Conservation (phyloP, 352 stramenopile species). For the Plasmopara viticola region DNA sequence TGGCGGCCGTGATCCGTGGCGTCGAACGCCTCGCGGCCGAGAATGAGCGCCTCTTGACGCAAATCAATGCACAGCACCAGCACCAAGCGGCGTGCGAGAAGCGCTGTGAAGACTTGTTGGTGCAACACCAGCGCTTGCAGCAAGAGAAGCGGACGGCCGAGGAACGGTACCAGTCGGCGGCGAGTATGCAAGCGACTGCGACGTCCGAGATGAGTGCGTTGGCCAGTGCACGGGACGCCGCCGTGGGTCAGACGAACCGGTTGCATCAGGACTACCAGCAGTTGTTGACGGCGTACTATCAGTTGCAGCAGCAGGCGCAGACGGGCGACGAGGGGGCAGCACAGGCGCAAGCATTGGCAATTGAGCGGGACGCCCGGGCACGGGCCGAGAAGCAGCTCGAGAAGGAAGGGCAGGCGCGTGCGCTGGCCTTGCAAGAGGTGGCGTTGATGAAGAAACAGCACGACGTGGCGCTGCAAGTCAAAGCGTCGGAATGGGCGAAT, state of each 20-base stretch:
- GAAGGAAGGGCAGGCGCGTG: slow-evolving; percentile 49
- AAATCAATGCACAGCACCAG: slow-evolving; percentile 77
- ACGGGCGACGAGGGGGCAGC: slow-evolving; percentile 43
- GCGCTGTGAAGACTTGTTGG: slow-evolving; percentile 58
- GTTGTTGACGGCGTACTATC: slow-evolving; percentile 62
- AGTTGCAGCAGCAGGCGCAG: slow-evolving; percentile 46
- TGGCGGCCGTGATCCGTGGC: slow-evolving; percentile 52
- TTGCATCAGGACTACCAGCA: slow-evolving; percentile 74
- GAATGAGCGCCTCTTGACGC: slow-evolving; percentile 65
- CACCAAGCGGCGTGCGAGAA: slow-evolving; percentile 67
- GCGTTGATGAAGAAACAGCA: slow-evolving; percentile 65
- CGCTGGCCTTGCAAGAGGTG: slow-evolving; percentile 66
- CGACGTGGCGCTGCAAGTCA: slow-evolving; percentile 53
- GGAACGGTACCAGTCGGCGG: slow-evolving; percentile 54
- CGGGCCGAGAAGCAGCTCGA: slow-evolving; percentile 55
- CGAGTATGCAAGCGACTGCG: slow-evolving; percentile 46
- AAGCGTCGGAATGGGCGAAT: slow-evolving; percentile 47
- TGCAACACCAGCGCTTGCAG: slow-evolving; percentile 51
- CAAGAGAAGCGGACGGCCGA: slow-evolving; percentile 58
- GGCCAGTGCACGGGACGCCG: slow-evolving; percentile 52
- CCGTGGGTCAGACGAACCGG: slow-evolving; percentile 64
- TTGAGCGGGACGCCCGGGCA: slow-evolving; percentile 52
- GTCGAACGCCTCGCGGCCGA: slow-evolving; percentile 65
- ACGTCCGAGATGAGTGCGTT: slow-evolving; percentile 50
- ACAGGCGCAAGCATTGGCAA: slow-evolving; percentile 48